Evolutionary conservation across 192 early-diverging fungal species (phyloP).

Genomic region (Backusella mclennaniae): DNA sequence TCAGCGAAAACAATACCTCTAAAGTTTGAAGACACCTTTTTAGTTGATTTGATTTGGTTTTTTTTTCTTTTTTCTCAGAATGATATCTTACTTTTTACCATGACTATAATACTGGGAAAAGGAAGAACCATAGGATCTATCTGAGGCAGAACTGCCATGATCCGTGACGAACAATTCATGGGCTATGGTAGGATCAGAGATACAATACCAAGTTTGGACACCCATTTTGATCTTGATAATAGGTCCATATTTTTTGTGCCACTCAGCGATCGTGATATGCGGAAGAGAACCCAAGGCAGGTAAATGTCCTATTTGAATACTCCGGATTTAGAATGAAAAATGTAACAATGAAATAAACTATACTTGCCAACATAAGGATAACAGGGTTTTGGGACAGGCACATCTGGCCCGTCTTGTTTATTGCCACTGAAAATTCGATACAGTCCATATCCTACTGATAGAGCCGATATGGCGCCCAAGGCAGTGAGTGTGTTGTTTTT

Average conservation of each 20-base stretch:
- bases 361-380: background rate
- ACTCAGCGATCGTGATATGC: background rate
- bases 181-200: background rate
- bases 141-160: background rate
- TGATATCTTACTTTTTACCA: background rate
- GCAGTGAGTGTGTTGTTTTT: background rate
- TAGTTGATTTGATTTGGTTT: background rate
- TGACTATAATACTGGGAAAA: background rate
- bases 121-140: background rate
- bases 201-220: background rate
- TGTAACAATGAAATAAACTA: background rate
- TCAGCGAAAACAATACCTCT: constrained; percentile 3
- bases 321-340: background rate
- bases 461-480: background rate
- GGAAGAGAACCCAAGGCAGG: background rate
- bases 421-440: background rate
- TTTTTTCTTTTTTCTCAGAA: background rate
- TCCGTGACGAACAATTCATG: background rate
- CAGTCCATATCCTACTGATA: background rate
- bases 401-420: background rate
- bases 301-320: background rate
- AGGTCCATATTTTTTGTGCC: background rate
- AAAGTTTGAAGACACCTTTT: background rate
- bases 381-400: background rate
- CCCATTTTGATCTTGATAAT: constrained; percentile 6